These are phyloP conservation scores for Clavariopsis aquatica DNA, from an alignment of 495 filamentous ascomycete species.

Conservation along the genomic window DNA sequence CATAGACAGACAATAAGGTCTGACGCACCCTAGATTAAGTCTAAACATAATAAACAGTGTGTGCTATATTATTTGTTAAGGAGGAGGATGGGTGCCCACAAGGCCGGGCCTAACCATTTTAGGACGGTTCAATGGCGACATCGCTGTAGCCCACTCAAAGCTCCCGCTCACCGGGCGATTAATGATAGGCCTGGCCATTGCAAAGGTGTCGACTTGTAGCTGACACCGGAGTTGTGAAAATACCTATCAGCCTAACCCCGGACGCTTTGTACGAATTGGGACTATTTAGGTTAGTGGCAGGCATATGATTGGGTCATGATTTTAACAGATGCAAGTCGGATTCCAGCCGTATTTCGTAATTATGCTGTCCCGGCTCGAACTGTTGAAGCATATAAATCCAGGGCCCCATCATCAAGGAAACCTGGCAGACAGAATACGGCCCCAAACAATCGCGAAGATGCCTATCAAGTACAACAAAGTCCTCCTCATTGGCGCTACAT, in stretches of 20 bases:
- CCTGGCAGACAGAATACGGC: not conserved
- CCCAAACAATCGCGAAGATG: constrained; percentile 28
- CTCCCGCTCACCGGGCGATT: not conserved
- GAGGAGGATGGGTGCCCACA: too few relatives aligned
- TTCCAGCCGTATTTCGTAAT: constrained; percentile 10
- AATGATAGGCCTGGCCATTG: not conserved
- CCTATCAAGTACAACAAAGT: constrained; percentile 67
- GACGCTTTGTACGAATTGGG: not conserved
- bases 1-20: too few relatives aligned
- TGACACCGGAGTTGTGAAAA: not conserved
- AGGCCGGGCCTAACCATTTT: too few relatives aligned
- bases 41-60: too few relatives aligned
- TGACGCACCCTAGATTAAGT: too few relatives aligned
- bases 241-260: not conserved
- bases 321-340: not conserved
- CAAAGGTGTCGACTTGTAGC: not conserved
- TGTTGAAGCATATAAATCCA: constrained; percentile 21
- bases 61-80: too few relatives aligned
- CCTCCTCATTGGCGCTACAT: constrained; percentile 70
- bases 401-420: not conserved
- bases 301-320: not conserved
- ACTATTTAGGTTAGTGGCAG: not conserved
- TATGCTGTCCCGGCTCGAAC: constrained; percentile 14
- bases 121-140: too few relatives aligned
- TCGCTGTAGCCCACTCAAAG: too few relatives aligned